A percentile compares a stretch with the other conserved stretches of the same genome.
Conservation (phyloP, 441 rosid genomes). For the Cnidoscolus chayamansa region DNA sequence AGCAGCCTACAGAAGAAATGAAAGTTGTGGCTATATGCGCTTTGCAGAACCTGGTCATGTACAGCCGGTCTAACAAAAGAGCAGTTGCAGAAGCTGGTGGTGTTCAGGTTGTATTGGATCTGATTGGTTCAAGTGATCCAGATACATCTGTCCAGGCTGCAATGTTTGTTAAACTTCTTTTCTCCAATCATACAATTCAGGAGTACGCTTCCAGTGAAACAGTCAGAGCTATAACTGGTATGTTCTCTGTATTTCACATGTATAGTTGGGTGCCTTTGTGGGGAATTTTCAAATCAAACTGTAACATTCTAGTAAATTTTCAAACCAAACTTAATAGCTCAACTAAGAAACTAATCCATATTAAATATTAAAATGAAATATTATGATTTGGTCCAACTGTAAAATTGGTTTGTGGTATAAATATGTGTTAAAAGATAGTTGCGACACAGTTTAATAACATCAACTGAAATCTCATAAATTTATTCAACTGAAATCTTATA, state of each 20-base stretch:
- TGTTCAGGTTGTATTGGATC: slow-evolving; percentile 95
- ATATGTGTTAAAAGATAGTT: not conserved
- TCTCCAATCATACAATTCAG: slow-evolving; percentile 97
- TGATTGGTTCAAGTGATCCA: slow-evolving; percentile 95
- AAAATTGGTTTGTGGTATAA: not conserved
- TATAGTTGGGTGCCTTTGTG: slow-evolving; percentile 1
- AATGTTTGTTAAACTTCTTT: slow-evolving; percentile 90
- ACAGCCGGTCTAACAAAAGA: slow-evolving; percentile 95
- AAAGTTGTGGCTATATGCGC: slow-evolving; percentile 99
- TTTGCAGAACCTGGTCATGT: slow-evolving; percentile 96
- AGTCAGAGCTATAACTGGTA: slow-evolving; percentile 97
- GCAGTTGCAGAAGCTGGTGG: slow-evolving; percentile 99
- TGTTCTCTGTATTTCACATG: slow-evolving; percentile 20
- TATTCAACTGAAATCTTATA: no score
- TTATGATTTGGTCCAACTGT: not conserved
- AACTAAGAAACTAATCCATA: not conserved
- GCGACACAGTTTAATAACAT: not conserved
- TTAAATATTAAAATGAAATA: not conserved
- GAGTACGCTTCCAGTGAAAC: slow-evolving; percentile 99
- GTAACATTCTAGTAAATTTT: not conserved
- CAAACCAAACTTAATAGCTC: not conserved
- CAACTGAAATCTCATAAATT: not conserved
- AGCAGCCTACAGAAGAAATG: slow-evolving; percentile 99
- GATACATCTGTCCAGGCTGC: slow-evolving; percentile 99
- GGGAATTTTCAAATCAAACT: not conserved